Base-by-base conservation (phyloP, 2,329 filamentous ascomycete species). In the Pyrenophora graminea region DNA sequence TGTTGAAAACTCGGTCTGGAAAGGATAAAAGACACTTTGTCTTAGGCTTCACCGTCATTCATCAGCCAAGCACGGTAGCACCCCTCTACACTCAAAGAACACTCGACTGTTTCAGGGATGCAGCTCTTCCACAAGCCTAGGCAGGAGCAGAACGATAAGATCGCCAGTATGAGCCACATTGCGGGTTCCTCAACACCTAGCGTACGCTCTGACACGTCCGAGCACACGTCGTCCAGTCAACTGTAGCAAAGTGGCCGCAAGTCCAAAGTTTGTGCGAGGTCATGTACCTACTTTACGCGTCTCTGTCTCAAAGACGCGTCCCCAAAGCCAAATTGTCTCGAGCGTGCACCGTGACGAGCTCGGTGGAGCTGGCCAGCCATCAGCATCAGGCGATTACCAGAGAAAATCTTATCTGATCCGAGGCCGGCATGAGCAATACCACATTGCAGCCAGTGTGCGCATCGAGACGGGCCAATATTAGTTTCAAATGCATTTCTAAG, bases 371-470 rank as follows among this genome's bases (percentile, higher is more conserved):
- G 18, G 27, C 42, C 32, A 43, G 53, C 39, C 46, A 33, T 46
- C 52, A 41, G 43, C 40, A 23, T 43, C 41, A 48, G 50, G 41
- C 48, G 33, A 51, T 53, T 49, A 49, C 48, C 52, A 54, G 50
- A 52, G 21, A 50, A 55, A 58, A 66, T 66, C 62, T 67, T 48
- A 64, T 67, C 64, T 48, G 64, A 67, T 67, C 62, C 53, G 49
- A 55, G 45, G 51, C 53, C 56, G 47, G 52, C 45, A 47, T 33
- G 39, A 47, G 41, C 51, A 52, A 51, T 47, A 55, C 30, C 61
- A 55, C 48, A 13, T 27, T 47, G 56, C 44, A 59, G 58, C 45
- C 56, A 55, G 51, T 58, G 58, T 44, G 45, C 49, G 47, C 49
- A 44, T 39, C n/a, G 31, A 47, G 43, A 44, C 51, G 47, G 58